phyloP scores from a whole-genome alignment of 345 rosid genomes.

The Noccaea bulbosa region DNA sequence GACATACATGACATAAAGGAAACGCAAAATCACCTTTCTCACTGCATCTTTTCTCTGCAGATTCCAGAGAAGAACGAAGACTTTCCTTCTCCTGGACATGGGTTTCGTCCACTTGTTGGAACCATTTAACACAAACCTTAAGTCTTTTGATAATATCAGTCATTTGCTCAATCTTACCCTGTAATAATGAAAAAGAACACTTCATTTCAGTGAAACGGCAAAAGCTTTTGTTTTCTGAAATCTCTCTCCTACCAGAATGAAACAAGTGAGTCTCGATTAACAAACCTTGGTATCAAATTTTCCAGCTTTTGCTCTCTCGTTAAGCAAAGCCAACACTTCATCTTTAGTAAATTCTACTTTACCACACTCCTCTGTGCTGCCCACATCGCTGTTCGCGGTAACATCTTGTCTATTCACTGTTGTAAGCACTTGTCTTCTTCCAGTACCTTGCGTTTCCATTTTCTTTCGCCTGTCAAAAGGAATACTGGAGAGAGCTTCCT shows the following conservation, averaged over 20 bases:
- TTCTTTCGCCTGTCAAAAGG: slow-evolving; percentile 75
- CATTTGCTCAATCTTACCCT: slow-evolving; percentile 70
- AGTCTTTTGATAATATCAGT: slow-evolving; percentile 65
- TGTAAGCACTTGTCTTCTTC: slow-evolving; percentile 61
- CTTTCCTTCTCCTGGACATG: slow-evolving; percentile 61
- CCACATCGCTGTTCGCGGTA: slow-evolving; percentile 46
- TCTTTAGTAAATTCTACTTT: slow-evolving; percentile 69
- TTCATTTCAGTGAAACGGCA: neutral
- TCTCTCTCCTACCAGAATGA: neutral
- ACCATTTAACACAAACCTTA: slow-evolving; percentile 80
- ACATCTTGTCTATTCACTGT: slow-evolving; percentile 60
- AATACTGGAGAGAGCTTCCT: slow-evolving; percentile 51
- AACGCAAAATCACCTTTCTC: slow-evolving; percentile 55
- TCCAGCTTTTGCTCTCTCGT: slow-evolving; percentile 66
- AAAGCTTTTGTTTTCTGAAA: neutral
- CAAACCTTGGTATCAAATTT: slow-evolving; percentile 83
- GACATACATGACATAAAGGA: neutral
- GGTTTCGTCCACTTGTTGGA: slow-evolving; percentile 61
- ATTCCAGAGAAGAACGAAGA: slow-evolving; percentile 60
- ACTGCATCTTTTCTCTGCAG: slow-evolving; percentile 55
- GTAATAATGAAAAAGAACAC: neutral
- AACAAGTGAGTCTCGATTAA: neutral
- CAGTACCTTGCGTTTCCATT: slow-evolving; percentile 46
- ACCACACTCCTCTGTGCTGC: slow-evolving; percentile 51
- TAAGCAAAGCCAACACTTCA: slow-evolving; percentile 73